Evolutionary conservation across 1,139 yeast species (phyloP).

Genomic region (Pichia terricola): DNA sequence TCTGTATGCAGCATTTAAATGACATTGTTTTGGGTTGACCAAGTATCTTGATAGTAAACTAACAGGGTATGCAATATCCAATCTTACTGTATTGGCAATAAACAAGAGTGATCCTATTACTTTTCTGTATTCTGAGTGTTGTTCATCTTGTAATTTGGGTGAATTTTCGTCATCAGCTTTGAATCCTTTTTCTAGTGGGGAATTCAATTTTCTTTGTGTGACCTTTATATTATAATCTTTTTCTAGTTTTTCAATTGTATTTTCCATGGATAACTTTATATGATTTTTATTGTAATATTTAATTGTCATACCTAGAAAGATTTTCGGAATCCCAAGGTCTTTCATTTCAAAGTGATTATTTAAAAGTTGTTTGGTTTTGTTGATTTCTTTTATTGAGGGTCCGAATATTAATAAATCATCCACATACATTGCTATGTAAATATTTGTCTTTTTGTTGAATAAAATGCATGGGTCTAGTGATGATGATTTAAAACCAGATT

Average conservation of each 20-base stretch:
- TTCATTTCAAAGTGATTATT: slow-evolving; percentile 2
- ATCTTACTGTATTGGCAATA: slow-evolving; percentile 2
- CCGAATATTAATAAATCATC: slow-evolving; percentile 5
- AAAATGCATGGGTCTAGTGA: slow-evolving; percentile 2
- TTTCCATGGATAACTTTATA: too few species aligned
- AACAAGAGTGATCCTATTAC: background rate
- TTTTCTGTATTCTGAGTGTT: too few species aligned
- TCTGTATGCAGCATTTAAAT: too few species aligned
- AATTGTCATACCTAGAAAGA: slow-evolving; percentile 4
- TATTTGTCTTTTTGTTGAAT: background rate
- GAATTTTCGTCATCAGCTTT: too few species aligned
- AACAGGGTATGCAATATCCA: slow-evolving; percentile 1
- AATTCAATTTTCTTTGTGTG: too few species aligned
- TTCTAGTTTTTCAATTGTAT: too few species aligned
- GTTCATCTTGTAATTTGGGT: too few species aligned
- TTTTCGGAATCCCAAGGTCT: slow-evolving; percentile 1
- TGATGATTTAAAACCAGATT: background rate
- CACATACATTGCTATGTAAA: slow-evolving; percentile 3
- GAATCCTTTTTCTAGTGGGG: too few species aligned
- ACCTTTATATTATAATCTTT: too few species aligned
- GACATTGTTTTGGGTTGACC: too few species aligned
- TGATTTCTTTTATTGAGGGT: background rate
- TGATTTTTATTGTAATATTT: too few species aligned
- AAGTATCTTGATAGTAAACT: slow-evolving; percentile 2
- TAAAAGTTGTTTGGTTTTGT: background rate